These are phyloP conservation scores for Fraxinus floribunda DNA, from an alignment of 305 asterid species.

Conservation along the genomic window DNA sequence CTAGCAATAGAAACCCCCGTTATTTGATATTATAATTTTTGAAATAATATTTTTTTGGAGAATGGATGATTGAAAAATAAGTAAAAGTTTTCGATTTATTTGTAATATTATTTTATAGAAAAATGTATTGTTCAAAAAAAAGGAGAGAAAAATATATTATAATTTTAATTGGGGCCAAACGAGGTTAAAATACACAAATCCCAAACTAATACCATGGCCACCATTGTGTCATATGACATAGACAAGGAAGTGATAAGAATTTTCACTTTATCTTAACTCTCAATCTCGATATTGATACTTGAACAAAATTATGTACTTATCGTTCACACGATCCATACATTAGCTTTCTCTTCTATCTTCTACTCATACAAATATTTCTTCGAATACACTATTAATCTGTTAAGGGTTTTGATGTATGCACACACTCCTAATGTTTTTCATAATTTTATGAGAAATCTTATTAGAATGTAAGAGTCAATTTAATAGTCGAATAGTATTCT, in stretches of 20 bases:
- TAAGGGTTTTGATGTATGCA: background rate
- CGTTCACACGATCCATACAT: background rate
- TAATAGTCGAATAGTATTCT: background rate
- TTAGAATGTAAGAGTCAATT: background rate
- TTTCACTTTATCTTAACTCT: background rate
- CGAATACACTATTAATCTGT: too few relatives aligned
- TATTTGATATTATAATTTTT: too few relatives aligned
- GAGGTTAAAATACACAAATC: too few relatives aligned
- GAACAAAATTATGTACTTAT: background rate
- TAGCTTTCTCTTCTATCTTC: background rate
- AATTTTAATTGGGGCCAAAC: too few relatives aligned
- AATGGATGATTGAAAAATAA: too few relatives aligned
- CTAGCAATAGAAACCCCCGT: background rate
- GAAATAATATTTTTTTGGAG: too few relatives aligned
- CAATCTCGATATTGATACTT: background rate
- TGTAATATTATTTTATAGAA: too few relatives aligned
- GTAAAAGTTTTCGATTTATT: too few relatives aligned
- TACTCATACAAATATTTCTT: background rate
- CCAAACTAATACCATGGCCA: background rate
- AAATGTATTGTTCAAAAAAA: too few relatives aligned
- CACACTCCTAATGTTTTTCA: background rate
- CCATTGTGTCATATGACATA: background rate
- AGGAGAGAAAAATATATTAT: too few relatives aligned
- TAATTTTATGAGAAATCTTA: background rate
- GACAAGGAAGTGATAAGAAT: background rate